Conservation (phyloP, 2,329 filamentous ascomycete genomes). For the Fusarium guadeloupense region DNA sequence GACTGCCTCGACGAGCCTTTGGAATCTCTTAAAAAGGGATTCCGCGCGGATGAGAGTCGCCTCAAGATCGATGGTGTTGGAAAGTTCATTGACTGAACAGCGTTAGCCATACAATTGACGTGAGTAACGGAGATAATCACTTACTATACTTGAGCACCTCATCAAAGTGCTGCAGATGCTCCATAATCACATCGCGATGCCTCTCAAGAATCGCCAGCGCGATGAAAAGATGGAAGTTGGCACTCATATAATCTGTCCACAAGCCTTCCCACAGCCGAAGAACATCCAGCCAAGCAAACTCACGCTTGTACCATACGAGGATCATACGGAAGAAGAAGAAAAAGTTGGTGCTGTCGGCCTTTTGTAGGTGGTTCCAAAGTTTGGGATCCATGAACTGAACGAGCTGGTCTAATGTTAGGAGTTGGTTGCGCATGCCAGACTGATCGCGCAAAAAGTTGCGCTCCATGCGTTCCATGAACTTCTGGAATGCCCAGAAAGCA, state of each 20-base stretch:
- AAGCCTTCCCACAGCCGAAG: conserved; percentile 89
- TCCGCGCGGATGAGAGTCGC: conserved; percentile 89
- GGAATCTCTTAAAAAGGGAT: conserved; percentile 85
- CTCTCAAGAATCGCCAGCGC: conserved; percentile 95
- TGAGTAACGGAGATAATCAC: conserved; percentile 43
- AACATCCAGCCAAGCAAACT: conserved; percentile 90
- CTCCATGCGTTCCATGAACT: conserved; percentile 98
- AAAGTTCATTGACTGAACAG: conserved; percentile 86
- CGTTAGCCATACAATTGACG: conserved; percentile 24
- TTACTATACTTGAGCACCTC: conserved; percentile 95
- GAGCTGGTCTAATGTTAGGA: conserved; percentile 90
- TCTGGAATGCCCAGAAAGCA: conserved; percentile 95
- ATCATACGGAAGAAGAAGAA: conserved; percentile 99
- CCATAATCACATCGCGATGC: conserved; percentile 95
- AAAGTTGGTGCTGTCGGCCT: conserved; percentile 95
- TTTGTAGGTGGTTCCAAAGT: conserved; percentile 88
- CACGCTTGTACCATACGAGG: conserved; percentile 97
- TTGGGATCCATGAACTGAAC: conserved; percentile 97
- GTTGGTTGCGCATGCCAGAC: conserved; percentile 92
- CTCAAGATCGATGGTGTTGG: conserved; percentile 89
- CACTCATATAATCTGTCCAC: conserved; percentile 92
- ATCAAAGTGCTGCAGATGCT: conserved; percentile 92
- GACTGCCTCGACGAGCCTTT: conserved; percentile 86
- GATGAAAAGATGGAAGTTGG: conserved; percentile 93
- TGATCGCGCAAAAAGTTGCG: conserved; percentile 96